A percentile compares a stretch with the other conserved stretches of the same genome.
These are phyloP conservation scores for Colletotrichum cereale DNA, from an alignment of 2,329 filamentous ascomycete species.

Conservation along the genomic window DNA sequence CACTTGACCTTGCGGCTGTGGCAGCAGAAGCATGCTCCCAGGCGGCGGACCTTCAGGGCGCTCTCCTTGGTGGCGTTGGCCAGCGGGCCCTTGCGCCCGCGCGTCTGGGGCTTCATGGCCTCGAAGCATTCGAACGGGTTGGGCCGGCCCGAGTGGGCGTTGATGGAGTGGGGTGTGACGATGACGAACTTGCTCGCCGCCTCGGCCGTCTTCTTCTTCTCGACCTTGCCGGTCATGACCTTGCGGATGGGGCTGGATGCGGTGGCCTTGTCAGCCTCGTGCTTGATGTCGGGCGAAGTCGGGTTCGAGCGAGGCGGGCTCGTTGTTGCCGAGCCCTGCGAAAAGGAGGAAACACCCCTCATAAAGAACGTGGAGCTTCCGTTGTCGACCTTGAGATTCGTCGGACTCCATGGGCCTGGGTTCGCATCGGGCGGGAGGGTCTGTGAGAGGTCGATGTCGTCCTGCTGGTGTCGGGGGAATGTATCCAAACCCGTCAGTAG, in stretches of 20 bases:
- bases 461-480: constrained; percentile 43
- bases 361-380: constrained; percentile 51
- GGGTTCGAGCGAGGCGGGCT: constrained; percentile 42
- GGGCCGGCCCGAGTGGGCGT: constrained; percentile 61
- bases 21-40: constrained; percentile 71
- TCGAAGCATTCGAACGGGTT: constrained; percentile 70
- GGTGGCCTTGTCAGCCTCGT: constrained; percentile 46
- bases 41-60: constrained; percentile 65
- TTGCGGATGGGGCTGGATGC: constrained; percentile 55
- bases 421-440: constrained; percentile 48
- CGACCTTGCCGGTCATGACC: constrained; percentile 58
- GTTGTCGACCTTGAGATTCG: constrained; percentile 50
- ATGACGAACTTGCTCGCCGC: constrained; percentile 62
- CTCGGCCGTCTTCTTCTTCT: constrained; percentile 56
- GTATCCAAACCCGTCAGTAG: constrained; percentile 44
- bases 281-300: constrained; percentile 47
- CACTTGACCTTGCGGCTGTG: constrained; percentile 71
- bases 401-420: constrained; percentile 57
- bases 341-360: constrained; percentile 55
- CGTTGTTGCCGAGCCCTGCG: constrained; percentile 47
- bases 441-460: constrained; percentile 54
- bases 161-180: constrained; percentile 66
- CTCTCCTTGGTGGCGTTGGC: constrained; percentile 66
- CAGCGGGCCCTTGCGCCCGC: constrained; percentile 68
- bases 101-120: constrained; percentile 63